Percentiles rank a stretch among this genome's conserved stretches.
Evolutionary conservation across 768 basidiomycete species (phyloP).

Genomic region (Cyclocybe cylindracea): DNA sequence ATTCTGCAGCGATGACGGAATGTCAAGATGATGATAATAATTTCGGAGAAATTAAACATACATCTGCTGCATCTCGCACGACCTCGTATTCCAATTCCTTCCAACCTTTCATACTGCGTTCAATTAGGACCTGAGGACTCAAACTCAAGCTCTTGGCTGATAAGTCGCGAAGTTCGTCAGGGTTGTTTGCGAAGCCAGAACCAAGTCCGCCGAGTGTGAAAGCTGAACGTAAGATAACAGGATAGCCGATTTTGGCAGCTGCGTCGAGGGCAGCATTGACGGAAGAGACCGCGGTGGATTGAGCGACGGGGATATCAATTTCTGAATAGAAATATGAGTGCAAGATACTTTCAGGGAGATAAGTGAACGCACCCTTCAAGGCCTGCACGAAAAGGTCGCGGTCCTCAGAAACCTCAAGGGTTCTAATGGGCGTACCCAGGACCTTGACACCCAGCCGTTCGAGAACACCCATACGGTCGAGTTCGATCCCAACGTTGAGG

Average conservation of each 20-base stretch:
- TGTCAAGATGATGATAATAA: conserved; percentile 9
- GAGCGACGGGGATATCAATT: conserved; percentile 94
- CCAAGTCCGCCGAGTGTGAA: conserved; percentile 98
- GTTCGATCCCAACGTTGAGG: conserved; percentile 94
- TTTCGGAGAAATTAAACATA: conserved; percentile 39
- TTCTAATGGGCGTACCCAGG: conserved; percentile 92
- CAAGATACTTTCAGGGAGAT: conserved; percentile 1
- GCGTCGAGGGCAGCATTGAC: conserved; percentile 92
- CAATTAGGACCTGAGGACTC: conserved; percentile 94
- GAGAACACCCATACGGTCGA: conserved; percentile 95
- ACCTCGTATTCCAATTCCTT: conserved; percentile 99
- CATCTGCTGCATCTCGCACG: conserved; percentile 96
- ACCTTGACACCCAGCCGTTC: conserved; percentile 93
- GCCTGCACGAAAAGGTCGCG: conserved; percentile 95
- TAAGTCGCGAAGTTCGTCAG: conserved; percentile 92
- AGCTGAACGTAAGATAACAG: conserved; percentile 94
- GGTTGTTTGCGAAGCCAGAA: conserved; percentile 94
- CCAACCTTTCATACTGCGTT: conserved; percentile 99
- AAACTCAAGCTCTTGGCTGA: conserved; percentile 89
- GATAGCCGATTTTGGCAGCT: conserved; percentile 91
- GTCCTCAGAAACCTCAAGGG: conserved; percentile 96
- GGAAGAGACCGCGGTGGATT: conserved; percentile 95
- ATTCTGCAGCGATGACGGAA: conserved; percentile 54
- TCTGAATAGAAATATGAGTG: conserved; percentile 49
- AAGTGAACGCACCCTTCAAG: conserved; percentile 71